Evolutionary conservation across 31 red algal species (phyloP), one percentile per base, ranked within the genome.

Genomic region (Asparagopsis taxiformis): DNA sequence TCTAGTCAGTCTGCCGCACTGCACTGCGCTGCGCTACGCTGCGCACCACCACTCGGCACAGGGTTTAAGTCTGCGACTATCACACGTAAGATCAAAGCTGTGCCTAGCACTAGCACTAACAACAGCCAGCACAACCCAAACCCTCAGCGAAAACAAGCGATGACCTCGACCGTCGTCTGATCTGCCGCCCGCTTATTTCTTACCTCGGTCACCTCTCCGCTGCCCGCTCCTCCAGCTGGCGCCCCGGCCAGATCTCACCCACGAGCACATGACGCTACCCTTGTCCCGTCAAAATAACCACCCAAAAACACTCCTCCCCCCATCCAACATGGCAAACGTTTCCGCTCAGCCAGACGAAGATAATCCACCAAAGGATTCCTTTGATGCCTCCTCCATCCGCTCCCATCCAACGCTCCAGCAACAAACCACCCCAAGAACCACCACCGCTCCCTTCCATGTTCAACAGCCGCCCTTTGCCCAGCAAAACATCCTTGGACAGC

Each of bases 241-340:
- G 8, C 41, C 41, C 41, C 13, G 8, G 6, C 41, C 8, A 46
- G 41, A 46, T 46, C 41, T 46, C 6, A 46, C 41, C 41, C 41
- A 9, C 41, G 41, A 46, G 41, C 41, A 46, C 41, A 46, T 46
- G 41, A 46, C 41, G 41, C 41, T 46, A 46, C 8, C 41, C 41
- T 46, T 46, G 41, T 46, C 41, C 41, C 63, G 63, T 68, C 63
- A 31, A 16, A 17, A 51, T 49, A 28, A 15, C 31, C 31, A 6
- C 39, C 11, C 11, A 6, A 9, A 59, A 16, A 6, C 29, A 10
- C 55, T 32, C 8, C 55, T 30, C 25, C 16, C 24, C 24, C 29
- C 29, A 16, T 9, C 8, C 55, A 59, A 41, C 21, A 72, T 72
- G 68, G 68, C 68, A n/a, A 72, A 56, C 46, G 68, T 72, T 19